phyloP scores from a whole-genome alignment of 768 basidiomycete species.

The Obba rivulosa region DNA sequence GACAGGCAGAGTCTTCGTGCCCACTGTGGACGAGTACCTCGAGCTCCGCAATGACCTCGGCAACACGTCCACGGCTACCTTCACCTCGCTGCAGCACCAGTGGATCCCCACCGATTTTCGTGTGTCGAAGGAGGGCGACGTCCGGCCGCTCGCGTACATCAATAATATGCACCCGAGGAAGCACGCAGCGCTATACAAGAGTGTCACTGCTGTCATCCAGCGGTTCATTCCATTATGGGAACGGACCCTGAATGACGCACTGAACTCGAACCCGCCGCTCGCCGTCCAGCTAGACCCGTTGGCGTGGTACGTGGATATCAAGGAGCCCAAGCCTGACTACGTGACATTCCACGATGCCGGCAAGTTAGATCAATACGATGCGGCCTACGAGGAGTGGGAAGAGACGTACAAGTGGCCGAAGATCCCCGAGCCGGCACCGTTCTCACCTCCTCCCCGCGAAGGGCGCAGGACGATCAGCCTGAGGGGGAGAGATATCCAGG shows the following conservation, averaged over 20 bases:
- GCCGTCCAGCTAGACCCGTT: slow-evolving; percentile 3
- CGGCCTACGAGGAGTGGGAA: slow-evolving; percentile 1
- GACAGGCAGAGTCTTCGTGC: background rate
- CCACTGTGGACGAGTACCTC: slow-evolving; percentile 1
- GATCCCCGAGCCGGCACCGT: slow-evolving; percentile 13
- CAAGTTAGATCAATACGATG: background rate
- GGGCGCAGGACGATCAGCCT: slow-evolving; percentile 1
- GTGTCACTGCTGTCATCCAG: slow-evolving; percentile 14
- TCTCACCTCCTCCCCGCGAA: slow-evolving; percentile 1
- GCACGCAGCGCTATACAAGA: slow-evolving; percentile 10
- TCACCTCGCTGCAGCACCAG: slow-evolving; percentile 15
- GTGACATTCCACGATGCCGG: background rate
- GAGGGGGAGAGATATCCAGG: slow-evolving; percentile 19
- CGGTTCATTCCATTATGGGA: slow-evolving; percentile 25
- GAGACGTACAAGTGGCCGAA: slow-evolving; percentile 4
- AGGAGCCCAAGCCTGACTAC: background rate
- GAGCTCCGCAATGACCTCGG: background rate
- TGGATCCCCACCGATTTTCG: slow-evolving; percentile 28
- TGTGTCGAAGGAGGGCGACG: slow-evolving; percentile 17
- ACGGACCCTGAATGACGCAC: slow-evolving; percentile 16
- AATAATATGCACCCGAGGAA: slow-evolving; percentile 25
- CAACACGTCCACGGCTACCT: background rate
- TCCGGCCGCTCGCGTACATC: slow-evolving; percentile 22
- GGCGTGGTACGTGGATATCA: slow-evolving; percentile 6
- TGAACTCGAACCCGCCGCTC: slow-evolving; percentile 1